Conservation (phyloP, 495 filamentous ascomycete genomes). For the Xylaria grammica region DNA sequence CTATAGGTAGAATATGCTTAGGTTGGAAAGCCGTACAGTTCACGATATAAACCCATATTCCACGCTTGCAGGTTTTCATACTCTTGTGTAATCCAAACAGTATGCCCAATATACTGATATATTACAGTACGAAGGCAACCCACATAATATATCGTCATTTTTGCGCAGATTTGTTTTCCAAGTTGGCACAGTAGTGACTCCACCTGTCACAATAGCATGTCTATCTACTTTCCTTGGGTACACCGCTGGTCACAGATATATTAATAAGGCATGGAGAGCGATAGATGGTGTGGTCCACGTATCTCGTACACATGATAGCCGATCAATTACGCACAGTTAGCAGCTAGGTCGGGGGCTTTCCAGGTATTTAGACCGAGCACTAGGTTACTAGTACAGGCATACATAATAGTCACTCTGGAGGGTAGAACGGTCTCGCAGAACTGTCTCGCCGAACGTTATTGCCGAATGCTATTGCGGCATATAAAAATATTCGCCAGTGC, state of each 20-base stretch:
- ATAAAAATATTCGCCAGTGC: neutral
- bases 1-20: neutral
- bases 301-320: neutral
- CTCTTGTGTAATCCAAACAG: neutral
- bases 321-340: too few relatives aligned
- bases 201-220: neutral
- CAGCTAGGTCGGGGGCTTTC: too few relatives aligned
- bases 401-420: neutral
- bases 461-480: neutral
- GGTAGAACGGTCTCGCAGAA: too few relatives aligned
- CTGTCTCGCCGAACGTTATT: too few relatives aligned
- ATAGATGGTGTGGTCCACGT: neutral
- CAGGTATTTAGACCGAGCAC: neutral
- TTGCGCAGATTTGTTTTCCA: too few relatives aligned
- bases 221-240: too few relatives aligned
- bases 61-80: neutral
- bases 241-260: too few relatives aligned
- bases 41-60: neutral
- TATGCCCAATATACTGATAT: neutral
- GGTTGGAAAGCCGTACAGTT: neutral
- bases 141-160: too few relatives aligned
- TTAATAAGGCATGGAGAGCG: neutral
- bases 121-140: too few relatives aligned
- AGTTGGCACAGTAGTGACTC: neutral
- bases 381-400: neutral